Conservation (phyloP, 352 stramenopile genomes). For the Phytophthora syringae region DNA sequence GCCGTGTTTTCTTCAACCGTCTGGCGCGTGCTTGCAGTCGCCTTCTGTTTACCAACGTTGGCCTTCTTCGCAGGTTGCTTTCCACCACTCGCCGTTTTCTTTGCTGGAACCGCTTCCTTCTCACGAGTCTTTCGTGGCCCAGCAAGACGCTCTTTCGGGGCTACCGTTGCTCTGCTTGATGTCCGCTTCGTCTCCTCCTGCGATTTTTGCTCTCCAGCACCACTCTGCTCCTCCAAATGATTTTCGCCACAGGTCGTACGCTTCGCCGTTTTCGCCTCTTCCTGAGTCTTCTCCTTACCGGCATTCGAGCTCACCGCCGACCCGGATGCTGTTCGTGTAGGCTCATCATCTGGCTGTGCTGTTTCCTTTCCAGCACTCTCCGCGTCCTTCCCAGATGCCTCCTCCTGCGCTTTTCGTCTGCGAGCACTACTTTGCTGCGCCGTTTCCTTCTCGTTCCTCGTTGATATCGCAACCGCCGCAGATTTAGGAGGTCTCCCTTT, state of each 20-base stretch:
- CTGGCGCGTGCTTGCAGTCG: neutral
- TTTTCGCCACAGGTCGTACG: neutral
- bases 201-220: neutral
- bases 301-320: neutral
- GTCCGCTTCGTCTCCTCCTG: neutral
- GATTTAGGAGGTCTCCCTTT: constrained; percentile 11
- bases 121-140: neutral
- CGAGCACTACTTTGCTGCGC: neutral
- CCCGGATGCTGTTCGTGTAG: neutral
- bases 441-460: neutral
- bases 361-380: neutral
- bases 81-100: neutral
- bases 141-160: neutral
- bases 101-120: neutral
- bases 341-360: neutral
- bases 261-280: neutral
- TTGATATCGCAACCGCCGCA: neutral
- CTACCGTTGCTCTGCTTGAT: neutral
- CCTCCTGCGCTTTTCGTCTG: neutral
- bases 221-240: neutral
- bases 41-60: neutral
- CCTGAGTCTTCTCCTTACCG: neutral
- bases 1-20: neutral
- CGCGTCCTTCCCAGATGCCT: neutral
- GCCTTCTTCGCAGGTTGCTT: constrained; percentile 4